A percentile compares a stretch with the other conserved stretches of the same genome.
Evolutionary conservation across 2,329 filamentous ascomycete species (phyloP).

Genomic region (Claviceps humidiphila): DNA sequence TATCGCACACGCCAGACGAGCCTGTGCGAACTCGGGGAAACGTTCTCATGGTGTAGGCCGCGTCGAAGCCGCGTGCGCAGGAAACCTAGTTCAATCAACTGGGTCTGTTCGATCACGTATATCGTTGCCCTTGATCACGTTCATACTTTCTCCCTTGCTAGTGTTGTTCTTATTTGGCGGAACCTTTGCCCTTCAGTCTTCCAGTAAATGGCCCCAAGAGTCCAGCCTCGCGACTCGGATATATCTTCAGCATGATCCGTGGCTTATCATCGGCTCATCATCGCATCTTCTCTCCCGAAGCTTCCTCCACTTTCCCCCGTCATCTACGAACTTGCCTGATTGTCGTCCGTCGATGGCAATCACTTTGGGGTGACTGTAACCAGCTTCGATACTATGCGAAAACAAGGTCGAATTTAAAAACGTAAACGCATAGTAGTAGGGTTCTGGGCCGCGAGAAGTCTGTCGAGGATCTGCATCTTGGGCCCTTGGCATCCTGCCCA

Average conservation of each 20-base stretch:
- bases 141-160: neutral
- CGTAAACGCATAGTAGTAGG: slow-evolving; percentile 77
- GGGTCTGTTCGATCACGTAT: neutral
- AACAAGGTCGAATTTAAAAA: slow-evolving; percentile 69
- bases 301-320: slow-evolving; percentile 31
- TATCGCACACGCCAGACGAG: neutral
- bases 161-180: no score
- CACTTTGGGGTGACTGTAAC: slow-evolving; percentile 22
- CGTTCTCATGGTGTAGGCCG: neutral
- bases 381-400: slow-evolving; percentile 35
- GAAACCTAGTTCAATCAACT: neutral
- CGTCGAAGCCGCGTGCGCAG: neutral
- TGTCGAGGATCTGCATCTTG: slow-evolving; percentile 52
- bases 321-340: slow-evolving; percentile 16
- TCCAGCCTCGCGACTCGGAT: slow-evolving; percentile 28
- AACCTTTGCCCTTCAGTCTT: neutral
- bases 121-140: neutral
- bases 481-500: slow-evolving; percentile 21
- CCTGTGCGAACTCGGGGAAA: neutral
- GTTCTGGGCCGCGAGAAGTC: slow-evolving; percentile 55
- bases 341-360: slow-evolving; percentile 32
- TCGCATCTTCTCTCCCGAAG: slow-evolving; percentile 49
- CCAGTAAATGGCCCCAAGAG: slow-evolving; percentile 14
- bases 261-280: slow-evolving; percentile 49
- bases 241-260: slow-evolving; percentile 55